Conservation (phyloP, 164 flowering plant species). For the Taxillus chinensis region DNA sequence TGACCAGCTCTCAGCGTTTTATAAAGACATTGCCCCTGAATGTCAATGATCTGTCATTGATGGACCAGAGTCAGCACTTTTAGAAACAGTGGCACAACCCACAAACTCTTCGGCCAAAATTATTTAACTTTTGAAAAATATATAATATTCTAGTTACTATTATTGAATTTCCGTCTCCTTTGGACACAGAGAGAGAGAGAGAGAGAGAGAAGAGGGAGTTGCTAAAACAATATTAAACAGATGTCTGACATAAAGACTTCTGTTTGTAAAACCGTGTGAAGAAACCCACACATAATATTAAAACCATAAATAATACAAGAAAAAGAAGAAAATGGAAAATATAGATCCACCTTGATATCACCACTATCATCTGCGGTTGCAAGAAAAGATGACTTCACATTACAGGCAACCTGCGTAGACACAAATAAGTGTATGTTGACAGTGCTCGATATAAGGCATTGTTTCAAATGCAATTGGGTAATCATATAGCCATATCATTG, state of each 20-base stretch:
- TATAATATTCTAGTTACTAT: too few species aligned
- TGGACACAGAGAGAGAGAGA: too few species aligned
- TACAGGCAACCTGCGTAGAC: conserved; percentile 59
- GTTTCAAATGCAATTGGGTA: too few species aligned
- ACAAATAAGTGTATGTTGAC: conserved; percentile 3
- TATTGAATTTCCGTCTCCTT: too few species aligned
- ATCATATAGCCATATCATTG: not conserved
- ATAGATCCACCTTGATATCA: conserved; percentile 61
- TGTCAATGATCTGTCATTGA: conserved; percentile 67
- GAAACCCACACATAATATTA: not conserved
- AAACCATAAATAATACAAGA: not conserved
- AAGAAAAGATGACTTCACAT: conserved; percentile 68
- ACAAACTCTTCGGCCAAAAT: not conserved
- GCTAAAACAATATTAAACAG: not conserved
- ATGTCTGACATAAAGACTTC: not conserved
- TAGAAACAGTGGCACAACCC: not conserved
- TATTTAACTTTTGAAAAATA: too few species aligned
- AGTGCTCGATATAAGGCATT: not conserved
- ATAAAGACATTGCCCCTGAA: conserved; percentile 52
- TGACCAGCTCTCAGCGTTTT: conserved; percentile 83
- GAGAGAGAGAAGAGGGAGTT: too few species aligned
- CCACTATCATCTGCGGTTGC: conserved; percentile 92
- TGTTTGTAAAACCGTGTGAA: not conserved
- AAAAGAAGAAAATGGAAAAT: not conserved
- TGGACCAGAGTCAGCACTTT: conserved; percentile 12